Conservation (phyloP, 495 filamentous ascomycete genomes). For the Aeminium ludgeri region DNA sequence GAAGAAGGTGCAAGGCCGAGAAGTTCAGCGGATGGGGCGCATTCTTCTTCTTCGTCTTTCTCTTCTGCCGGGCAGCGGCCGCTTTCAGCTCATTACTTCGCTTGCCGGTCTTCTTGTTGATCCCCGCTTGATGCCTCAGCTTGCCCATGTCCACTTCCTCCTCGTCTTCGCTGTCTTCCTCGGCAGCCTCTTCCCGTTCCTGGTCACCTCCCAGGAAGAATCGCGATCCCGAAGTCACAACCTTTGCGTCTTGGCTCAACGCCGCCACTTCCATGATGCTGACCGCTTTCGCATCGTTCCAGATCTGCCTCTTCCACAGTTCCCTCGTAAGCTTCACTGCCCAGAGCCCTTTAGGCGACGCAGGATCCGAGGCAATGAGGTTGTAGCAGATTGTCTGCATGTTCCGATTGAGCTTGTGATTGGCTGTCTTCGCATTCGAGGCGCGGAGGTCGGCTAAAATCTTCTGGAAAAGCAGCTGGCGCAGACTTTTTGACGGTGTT, state of each 20-base stretch:
- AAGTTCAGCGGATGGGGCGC: slow-evolving; percentile 82
- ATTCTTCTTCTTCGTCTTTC: slow-evolving; percentile 72
- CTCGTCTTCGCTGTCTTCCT: slow-evolving; percentile 76
- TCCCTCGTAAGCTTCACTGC: slow-evolving; percentile 80
- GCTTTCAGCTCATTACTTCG: slow-evolving; percentile 59
- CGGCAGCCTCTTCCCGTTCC: slow-evolving; percentile 79
- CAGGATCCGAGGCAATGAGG: slow-evolving; percentile 66
- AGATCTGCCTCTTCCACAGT: slow-evolving; percentile 75
- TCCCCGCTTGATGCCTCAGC: slow-evolving; percentile 64
- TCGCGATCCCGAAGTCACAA: slow-evolving; percentile 65
- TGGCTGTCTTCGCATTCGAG: slow-evolving; percentile 66
- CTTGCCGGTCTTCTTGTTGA: slow-evolving; percentile 95
- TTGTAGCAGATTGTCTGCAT: slow-evolving; percentile 88
- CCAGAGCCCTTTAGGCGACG: slow-evolving; percentile 78
- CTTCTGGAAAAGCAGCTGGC: slow-evolving; percentile 71
- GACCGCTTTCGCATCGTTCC: slow-evolving; percentile 74
- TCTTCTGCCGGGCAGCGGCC: slow-evolving; percentile 60
- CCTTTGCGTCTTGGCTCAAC: slow-evolving; percentile 72
- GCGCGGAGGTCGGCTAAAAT: slow-evolving; percentile 78
- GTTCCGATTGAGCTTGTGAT: slow-evolving; percentile 81
- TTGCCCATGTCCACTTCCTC: slow-evolving; percentile 60
- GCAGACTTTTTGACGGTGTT: slow-evolving; percentile 73
- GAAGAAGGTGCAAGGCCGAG: slow-evolving; percentile 87
- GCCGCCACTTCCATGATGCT: slow-evolving; percentile 88
- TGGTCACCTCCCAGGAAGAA: slow-evolving; percentile 95